Evolutionary conservation across 2,329 filamentous ascomycete genomes (phyloP), one percentile per base, ranked within the genome.

Genomic region (Daldinia sp.): DNA sequence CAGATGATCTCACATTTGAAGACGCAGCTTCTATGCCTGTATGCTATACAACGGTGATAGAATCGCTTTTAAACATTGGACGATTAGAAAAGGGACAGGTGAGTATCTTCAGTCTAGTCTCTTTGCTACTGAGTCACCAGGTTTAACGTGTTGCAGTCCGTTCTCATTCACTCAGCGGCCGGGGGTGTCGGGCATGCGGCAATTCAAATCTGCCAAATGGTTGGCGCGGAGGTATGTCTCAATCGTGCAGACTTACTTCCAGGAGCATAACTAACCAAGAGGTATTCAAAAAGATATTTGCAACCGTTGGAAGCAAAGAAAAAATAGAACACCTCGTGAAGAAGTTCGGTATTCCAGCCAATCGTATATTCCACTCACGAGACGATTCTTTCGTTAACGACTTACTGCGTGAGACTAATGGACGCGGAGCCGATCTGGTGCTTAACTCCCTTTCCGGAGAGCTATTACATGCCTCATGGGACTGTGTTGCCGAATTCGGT

Each of bases 381-480:
- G 67, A 39, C 20, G 10, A 33, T n/a, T 23, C 18, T 26, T 55
- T 55, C 35, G 13, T 23, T 39, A 12, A n/a, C 13, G 20, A 39
- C 7, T 15, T 55, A 15, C 20, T 55, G 51, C 18, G 30, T 2
- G 20, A 37, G 33, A 55, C 51, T 3, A 13, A 41, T 23, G 33
- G 33, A 6, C 9, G 51, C 30, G 51, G 51, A 15, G 51, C 18
- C 15, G 51, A 55, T n/a, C 10, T 55, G 26, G 51, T 41, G 15
- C 33, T 55, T 2, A 55, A 55, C 20, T 55, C 33, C 12, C 33
- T 55, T 37, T 55, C 51, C 4, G 33, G 35, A 10, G 51, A 84
- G 15, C 67, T 80, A 0, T 73, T 85, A 0, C 81, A 81, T 15
- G 78, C 28, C 3, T 72, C 71, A 0, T 75, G 68, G 68, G 13